Evolutionary conservation across 257 asterid species (phyloP).

Genomic region (Capsicum chinense): DNA sequence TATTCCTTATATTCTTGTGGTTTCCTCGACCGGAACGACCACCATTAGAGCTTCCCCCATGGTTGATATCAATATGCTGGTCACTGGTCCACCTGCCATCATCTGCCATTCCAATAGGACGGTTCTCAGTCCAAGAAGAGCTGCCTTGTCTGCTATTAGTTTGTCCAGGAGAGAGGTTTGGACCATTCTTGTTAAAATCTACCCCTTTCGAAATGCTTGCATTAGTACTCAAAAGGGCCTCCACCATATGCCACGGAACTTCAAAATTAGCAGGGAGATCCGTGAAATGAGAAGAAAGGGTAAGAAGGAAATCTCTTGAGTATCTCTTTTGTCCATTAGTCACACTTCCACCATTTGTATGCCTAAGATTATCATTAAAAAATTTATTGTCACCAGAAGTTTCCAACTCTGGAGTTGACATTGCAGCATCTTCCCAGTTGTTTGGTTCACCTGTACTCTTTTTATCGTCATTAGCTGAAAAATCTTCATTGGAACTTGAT

Average conservation of each 20-base stretch:
- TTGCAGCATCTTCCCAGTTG: conserved; percentile 39
- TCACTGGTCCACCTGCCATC: conserved; percentile 38
- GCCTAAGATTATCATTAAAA: neutral
- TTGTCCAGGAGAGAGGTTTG: conserved; percentile 28
- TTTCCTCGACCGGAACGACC: conserved; percentile 35
- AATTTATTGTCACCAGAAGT: conserved; percentile 18
- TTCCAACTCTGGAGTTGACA: conserved; percentile 33
- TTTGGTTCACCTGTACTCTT: conserved; percentile 38
- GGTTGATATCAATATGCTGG: conserved; percentile 24
- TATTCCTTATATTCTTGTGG: conserved; percentile 32
- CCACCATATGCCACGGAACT: conserved; percentile 32
- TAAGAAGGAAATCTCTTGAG: conserved; percentile 40
- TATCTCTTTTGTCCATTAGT: conserved; percentile 34
- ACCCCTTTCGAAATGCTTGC: conserved; percentile 18
- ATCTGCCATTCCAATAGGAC: conserved; percentile 29
- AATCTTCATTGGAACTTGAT: conserved; percentile 29
- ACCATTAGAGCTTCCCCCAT: conserved; percentile 25
- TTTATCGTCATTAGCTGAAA: conserved; percentile 28
- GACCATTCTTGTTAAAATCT: conserved; percentile 19
- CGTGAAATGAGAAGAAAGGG: conserved; percentile 33
- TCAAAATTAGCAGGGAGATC: conserved; percentile 41
- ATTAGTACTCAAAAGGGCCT: conserved; percentile 32
- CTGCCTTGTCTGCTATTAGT: conserved; percentile 25
- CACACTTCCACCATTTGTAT: conserved; percentile 18
- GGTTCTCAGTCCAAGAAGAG: conserved; percentile 29